Base-by-base conservation (phyloP, 306 rosid genomes). In the Quercus agrifolia region DNA sequence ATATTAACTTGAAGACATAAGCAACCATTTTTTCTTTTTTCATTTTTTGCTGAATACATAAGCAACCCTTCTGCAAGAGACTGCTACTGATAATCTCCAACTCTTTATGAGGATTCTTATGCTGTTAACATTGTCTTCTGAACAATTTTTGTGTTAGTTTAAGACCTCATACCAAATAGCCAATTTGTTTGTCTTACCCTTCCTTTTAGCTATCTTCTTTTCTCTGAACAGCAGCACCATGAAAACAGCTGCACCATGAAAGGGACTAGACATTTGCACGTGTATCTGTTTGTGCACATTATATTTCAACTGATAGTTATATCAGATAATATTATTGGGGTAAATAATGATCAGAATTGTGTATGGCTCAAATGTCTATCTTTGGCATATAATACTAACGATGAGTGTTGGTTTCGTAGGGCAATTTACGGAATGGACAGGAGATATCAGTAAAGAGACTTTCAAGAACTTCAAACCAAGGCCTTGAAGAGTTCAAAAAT, bases 401-500 rank as follows among this genome's bases (percentile, higher is more conserved):
- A 33, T 57, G 27, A 19, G 3, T 57, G n/a, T 57, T 19, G 20
- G 10, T 57, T 57, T 57, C 3, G 1, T 9, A 57, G 63, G 63
- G 63, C 7, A 17, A 19, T 2, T 57, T 57, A 57, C 3, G 30
- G 44, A 9, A 46, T 4, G 73, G 12, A 4, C 30, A 15, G 38
- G 27, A 61, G 10, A 23, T 41, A 19, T 28, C 63, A 57, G 63
- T 57, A 21, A 57, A 57, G 21, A 57, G 21, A 21, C 63, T 57
- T 20, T 57, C 63, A 7, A 19, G 21, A n/a, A 20, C 63, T 19
- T 57, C 63, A 19, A 57, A 20, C 25, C 63, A 57, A 57, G 63
- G 63, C 46, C 72, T 73, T 27, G 84, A 82, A 72, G 92, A 90
- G 61, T 88, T 90, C 64, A 64, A 80, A 76, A 88, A 84, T 54